These are phyloP conservation scores for Aotearoamyces nothofagi DNA, from an alignment of 2,329 filamentous ascomycete species.

Conservation along the genomic window DNA sequence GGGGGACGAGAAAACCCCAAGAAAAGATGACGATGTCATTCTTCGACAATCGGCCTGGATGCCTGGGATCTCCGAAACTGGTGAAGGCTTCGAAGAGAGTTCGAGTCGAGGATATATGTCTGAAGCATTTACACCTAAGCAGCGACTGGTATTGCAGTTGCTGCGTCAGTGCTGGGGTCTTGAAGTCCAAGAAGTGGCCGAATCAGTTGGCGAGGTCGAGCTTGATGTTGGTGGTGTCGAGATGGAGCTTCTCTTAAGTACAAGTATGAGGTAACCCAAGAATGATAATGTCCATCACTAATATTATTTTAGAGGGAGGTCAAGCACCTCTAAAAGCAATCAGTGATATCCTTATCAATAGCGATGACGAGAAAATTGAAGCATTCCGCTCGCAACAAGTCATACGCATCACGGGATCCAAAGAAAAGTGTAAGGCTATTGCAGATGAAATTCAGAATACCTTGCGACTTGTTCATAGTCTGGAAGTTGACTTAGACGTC, in stretches of 20 bases:
- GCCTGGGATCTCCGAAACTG: constrained; percentile 11
- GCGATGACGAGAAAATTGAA: constrained; percentile 14
- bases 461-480: constrained; percentile 8
- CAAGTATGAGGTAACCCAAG: too few relatives aligned
- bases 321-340: constrained; percentile 11
- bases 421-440: constrained; percentile 11
- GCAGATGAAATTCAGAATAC: constrained; percentile 10
- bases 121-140: constrained; percentile 15
- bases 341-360: constrained; percentile 8
- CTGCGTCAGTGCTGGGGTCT: constrained; percentile 18
- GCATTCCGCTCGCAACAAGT: constrained; percentile 10
- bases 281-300: too few relatives aligned
- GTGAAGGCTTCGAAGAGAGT: constrained; percentile 11
- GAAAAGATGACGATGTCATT: constrained; percentile 4
- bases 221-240: constrained; percentile 11
- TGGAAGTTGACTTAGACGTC: constrained; percentile 7
- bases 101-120: constrained; percentile 13
- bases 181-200: constrained; percentile 13
- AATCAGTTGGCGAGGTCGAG: constrained; percentile 17
- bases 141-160: constrained; percentile 12
- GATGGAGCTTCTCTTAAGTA: constrained; percentile 16
- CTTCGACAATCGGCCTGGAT: constrained; percentile 14
- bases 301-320: constrained; percentile 7
- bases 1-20: neutral
- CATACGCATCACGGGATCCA: constrained; percentile 15